Evolutionary conservation across 1,284 basidiomycete genomes (phyloP), one percentile per base, ranked within the genome.

Genomic region (Microbotryum violaceum): DNA sequence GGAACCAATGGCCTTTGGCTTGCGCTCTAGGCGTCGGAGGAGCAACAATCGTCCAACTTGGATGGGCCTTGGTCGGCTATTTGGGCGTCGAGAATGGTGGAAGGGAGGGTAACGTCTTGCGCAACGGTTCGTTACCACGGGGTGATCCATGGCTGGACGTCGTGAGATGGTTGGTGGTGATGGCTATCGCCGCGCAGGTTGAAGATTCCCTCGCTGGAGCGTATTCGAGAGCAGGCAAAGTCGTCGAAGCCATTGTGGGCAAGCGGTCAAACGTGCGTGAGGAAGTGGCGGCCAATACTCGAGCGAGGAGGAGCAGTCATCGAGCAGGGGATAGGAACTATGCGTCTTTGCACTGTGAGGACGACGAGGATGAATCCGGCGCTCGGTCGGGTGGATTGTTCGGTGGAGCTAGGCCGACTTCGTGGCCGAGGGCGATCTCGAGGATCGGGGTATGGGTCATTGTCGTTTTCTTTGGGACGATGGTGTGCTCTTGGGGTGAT

Each of bases 1-100:
- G 71, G n/a, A 71, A 72, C 52, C 64, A 68, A 48, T 72, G 69
- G 70, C 71, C 71, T 12, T 59, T 67, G 20, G 71, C 71, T 21
- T 54, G 68, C 21, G 64, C 66, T 27, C 47, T 72, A 20, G 69
- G 72, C 0, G 61, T 70, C 27, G 48, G 47, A 8, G 58, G 65
- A 29, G 54, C 66, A 12, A 59, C 59, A n/a, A 27, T 70, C 31
- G 47, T 72, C 33, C 65, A 68, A 49, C 52, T 73, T n/a, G 67
- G 65, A 7, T 73, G 70, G 66, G 72, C 69, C 6, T 64, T 73
- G 29, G 68, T 73, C 31, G 72, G 72, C 6, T 66, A 72, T 23
- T 54, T 72, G 47, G 68, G 63, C 9, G 51, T 74, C 48, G 55
- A 57, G 1, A 31, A 47, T 14, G 57, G 57, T 25, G 61, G 61